Evolutionary conservation across 202 grass and related monocot species (phyloP).

Genomic region (Eragrostis tef): DNA sequence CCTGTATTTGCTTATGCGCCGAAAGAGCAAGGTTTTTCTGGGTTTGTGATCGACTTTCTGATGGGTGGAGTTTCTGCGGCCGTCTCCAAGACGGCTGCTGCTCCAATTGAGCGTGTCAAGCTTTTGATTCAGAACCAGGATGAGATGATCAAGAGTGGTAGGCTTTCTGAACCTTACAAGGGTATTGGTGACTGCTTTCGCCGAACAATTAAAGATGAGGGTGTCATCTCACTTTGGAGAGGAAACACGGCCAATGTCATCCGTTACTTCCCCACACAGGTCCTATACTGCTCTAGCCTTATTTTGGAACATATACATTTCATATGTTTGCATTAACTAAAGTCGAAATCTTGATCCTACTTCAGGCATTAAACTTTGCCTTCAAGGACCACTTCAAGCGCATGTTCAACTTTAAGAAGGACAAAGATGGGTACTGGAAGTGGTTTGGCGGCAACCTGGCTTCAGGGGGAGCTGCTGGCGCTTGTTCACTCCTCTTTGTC

Average conservation of each 20-base stretch:
- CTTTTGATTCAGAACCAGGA: constrained; percentile 79
- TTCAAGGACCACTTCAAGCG: constrained; percentile 80
- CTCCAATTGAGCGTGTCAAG: constrained; percentile 74
- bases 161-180: constrained; percentile 70
- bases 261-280: constrained; percentile 74
- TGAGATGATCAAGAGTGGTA: constrained; percentile 67
- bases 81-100: constrained; percentile 69
- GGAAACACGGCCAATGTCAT: constrained; percentile 78
- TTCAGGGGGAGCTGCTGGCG: constrained; percentile 72
- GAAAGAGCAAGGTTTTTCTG: constrained; percentile 57
- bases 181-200: constrained; percentile 67
- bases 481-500: constrained; percentile 69
- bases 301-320: neutral
- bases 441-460: constrained; percentile 74
- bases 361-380: constrained; percentile 70
- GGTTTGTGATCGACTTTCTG: constrained; percentile 61
- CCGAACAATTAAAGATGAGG: constrained; percentile 61
- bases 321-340: neutral
- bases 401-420: constrained; percentile 82
- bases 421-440: constrained; percentile 76
- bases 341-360: neutral
- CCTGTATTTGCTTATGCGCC: constrained; percentile 57
- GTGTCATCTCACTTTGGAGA: constrained; percentile 57
- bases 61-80: constrained; percentile 76
- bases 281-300: neutral